Conservation (phyloP, 2,329 filamentous ascomycete genomes). For the Mycocentrospora acerina region DNA sequence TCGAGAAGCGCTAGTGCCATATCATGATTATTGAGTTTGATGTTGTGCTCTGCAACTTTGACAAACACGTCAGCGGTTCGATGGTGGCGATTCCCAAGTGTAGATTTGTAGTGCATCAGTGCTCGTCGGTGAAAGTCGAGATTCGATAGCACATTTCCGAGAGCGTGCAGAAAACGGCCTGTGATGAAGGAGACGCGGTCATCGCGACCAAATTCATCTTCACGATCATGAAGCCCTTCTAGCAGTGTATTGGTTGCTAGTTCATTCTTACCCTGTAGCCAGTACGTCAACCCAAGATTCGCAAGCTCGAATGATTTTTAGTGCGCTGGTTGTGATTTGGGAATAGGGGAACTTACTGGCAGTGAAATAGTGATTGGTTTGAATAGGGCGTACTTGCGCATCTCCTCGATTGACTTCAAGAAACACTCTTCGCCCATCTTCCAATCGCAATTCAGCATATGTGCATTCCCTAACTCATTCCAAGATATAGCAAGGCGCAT, state of each 20-base stretch:
- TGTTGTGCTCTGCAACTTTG: slow-evolving; percentile 3
- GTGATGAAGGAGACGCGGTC: slow-evolving; percentile 2
- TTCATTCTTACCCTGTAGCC: neutral
- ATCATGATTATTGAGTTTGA: too few species aligned
- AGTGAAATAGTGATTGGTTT: too few species aligned
- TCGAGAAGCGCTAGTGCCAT: too few species aligned
- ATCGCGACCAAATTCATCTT: slow-evolving; percentile 1
- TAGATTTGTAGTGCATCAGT: slow-evolving; percentile 6
- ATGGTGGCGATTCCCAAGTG: slow-evolving; percentile 9
- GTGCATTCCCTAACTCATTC: slow-evolving; percentile 1
- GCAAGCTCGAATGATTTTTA: too few species aligned
- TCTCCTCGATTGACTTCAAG: neutral
- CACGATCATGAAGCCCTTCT: neutral
- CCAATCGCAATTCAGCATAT: slow-evolving; percentile 1
- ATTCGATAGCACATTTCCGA: neutral
- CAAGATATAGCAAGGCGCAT: slow-evolving; percentile 2
- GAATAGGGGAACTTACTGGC: too few species aligned
- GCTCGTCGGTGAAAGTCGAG: slow-evolving; percentile 6
- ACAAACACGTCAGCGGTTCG: slow-evolving; percentile 7
- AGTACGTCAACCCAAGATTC: neutral
- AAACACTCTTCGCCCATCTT: neutral
- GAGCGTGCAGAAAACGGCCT: slow-evolving; percentile 1
- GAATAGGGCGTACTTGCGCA: too few species aligned
- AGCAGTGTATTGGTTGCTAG: neutral
- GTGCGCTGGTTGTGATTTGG: too few species aligned